phyloP scores from a whole-genome alignment of 306 rosid genomes.

The Purshia tridentata region DNA sequence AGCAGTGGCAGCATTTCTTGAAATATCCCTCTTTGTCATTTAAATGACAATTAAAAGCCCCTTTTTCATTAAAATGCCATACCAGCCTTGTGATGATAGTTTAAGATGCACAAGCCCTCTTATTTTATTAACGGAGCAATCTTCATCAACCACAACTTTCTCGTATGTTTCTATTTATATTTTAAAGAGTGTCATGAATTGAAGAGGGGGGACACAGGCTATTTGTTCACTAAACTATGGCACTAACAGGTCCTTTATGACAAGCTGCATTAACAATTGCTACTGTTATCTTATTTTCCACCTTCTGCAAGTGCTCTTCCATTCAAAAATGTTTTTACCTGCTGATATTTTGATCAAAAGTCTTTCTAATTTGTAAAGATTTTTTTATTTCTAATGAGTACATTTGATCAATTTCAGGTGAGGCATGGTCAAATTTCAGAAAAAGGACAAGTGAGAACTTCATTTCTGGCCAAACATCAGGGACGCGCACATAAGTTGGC shows the following conservation, averaged over 20 bases:
- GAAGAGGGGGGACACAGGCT: not conserved
- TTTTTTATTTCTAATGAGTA: not conserved
- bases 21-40: not conserved
- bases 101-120: no score
- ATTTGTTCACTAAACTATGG: not conserved
- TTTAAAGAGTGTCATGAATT: not conserved
- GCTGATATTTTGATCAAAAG: no score
- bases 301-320: not conserved
- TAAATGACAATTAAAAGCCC: not conserved
- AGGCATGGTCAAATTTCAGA: conserved; percentile 71
- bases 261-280: not conserved
- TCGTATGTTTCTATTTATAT: not conserved
- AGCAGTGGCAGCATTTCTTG: conserved; percentile 6
- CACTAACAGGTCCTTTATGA: not conserved
- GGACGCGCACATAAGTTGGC: conserved; percentile 94
- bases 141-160: not conserved
- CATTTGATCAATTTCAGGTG: conserved; percentile 56
- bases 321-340: not conserved
- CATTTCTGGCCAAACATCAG: conserved; percentile 55
- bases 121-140: not conserved
- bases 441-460: conserved; percentile 51
- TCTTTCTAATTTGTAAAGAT: not conserved
- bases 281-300: not conserved
- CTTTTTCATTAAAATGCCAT: not conserved
- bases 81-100: not conserved